Evolutionary conservation across 2,329 filamentous ascomycete genomes (phyloP).

Genomic region (Beauveria caledonica): DNA sequence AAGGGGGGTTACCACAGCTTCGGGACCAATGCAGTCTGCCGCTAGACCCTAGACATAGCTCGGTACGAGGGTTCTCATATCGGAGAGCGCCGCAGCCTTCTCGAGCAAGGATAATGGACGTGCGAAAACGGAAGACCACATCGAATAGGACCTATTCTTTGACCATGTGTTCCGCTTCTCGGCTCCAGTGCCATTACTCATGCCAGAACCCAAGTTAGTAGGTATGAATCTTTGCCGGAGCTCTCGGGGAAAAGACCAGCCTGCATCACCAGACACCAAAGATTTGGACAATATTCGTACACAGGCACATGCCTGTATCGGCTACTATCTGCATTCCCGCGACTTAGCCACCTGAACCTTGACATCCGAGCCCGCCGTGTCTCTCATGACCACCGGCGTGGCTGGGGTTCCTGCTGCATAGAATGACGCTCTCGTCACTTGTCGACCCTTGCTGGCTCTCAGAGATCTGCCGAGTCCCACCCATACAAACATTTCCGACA

Average conservation of each 20-base stretch:
- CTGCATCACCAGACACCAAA: background rate
- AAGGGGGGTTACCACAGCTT: background rate
- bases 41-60: background rate
- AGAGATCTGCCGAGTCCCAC: slow-evolving; percentile 7
- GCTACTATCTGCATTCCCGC: background rate
- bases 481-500: background rate
- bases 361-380: slow-evolving; percentile 5
- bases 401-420: background rate
- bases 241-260: too few relatives aligned
- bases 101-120: too few relatives aligned
- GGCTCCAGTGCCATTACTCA: too few relatives aligned
- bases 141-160: too few relatives aligned
- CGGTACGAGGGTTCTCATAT: background rate
- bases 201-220: too few relatives aligned
- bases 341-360: background rate
- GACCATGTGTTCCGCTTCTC: background rate
- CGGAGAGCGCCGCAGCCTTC: background rate
- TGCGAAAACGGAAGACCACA: too few relatives aligned
- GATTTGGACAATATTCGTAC: background rate
- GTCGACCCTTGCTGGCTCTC: background rate
- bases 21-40: background rate
- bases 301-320: background rate
- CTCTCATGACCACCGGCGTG: background rate
- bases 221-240: too few relatives aligned
- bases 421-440: background rate